Percentiles rank a stretch among this genome's conserved stretches.
phyloP scores from a whole-genome alignment of 2,329 filamentous ascomycete genomes.

The Chaetomiaceae sp. region DNA sequence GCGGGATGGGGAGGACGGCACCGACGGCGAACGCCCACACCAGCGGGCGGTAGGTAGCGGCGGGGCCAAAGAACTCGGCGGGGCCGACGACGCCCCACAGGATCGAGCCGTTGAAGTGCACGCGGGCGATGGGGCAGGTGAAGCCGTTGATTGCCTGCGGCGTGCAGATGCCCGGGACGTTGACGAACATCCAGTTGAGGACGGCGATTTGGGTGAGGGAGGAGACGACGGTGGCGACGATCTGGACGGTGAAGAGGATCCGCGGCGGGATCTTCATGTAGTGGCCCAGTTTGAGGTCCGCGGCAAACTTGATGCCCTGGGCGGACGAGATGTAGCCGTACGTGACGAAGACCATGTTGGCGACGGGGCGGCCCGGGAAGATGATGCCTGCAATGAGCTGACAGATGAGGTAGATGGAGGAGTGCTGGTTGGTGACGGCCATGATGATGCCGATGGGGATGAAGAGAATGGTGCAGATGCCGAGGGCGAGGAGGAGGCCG shows the following conservation, averaged over 20 bases:
- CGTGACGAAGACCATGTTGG: conserved; percentile 90
- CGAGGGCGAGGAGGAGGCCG: conserved; percentile 72
- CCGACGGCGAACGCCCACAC: conserved; percentile 81
- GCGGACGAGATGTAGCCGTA: conserved; percentile 87
- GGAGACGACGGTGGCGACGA: conserved; percentile 70
- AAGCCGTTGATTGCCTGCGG: conserved; percentile 78
- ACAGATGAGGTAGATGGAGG: conserved; percentile 80
- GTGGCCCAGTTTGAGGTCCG: conserved; percentile 80
- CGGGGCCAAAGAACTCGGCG: conserved; percentile 72
- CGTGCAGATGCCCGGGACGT: conserved; percentile 74
- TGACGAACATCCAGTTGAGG: conserved; percentile 83
- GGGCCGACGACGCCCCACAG: conserved; percentile 88
- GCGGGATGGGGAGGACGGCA: conserved; percentile 65
- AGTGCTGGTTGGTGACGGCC: conserved; percentile 88
- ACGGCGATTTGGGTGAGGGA: conserved; percentile 78
- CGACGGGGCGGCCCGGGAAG: conserved; percentile 80
- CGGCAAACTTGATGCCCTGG: conserved; percentile 84
- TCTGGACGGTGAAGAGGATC: conserved; percentile 74
- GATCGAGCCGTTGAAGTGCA: conserved; percentile 87
- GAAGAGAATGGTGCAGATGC: conserved; percentile 75
- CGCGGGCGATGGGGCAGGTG: conserved; percentile 79
- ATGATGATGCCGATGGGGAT: conserved; percentile 90
- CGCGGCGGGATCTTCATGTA: conserved; percentile 84
- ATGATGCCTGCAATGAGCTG: conserved; percentile 77
- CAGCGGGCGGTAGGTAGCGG: conserved; percentile 68